Conservation (phyloP, 2,329 filamentous ascomycete genomes). For the Pseudocercospora fijiensis region DNA sequence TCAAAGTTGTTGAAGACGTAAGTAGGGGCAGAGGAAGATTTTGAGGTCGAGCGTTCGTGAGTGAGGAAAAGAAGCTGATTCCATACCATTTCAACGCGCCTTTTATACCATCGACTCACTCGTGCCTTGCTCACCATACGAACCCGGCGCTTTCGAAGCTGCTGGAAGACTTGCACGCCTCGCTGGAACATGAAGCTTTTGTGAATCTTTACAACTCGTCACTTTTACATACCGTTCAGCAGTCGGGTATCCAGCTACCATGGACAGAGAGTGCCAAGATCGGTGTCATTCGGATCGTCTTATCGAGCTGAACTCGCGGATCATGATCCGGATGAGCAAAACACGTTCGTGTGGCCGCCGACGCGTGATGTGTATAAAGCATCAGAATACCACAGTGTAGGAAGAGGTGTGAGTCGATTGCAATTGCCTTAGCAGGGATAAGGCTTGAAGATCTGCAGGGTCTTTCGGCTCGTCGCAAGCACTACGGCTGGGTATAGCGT, state of each 20-base stretch:
- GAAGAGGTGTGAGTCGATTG: not conserved
- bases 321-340: not conserved
- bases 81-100: not conserved
- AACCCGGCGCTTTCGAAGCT: not conserved
- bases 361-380: not conserved
- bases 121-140: not conserved
- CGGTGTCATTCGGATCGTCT: not conserved
- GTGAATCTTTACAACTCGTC: not conserved
- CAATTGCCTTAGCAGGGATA: not conserved
- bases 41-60: too few species aligned
- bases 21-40: too few species aligned
- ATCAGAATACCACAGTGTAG: not conserved
- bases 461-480: not conserved
- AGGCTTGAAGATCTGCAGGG: slow-evolving; percentile 1
- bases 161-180: not conserved
- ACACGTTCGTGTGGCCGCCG: not conserved
- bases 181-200: not conserved
- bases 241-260: not conserved
- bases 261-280: slow-evolving; percentile 8
- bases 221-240: not conserved
- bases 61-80: not conserved
- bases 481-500: not conserved
- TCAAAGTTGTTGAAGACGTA: too few species aligned
- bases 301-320: not conserved
- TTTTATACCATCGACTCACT: not conserved